Evolutionary conservation across 2,329 filamentous ascomycete species (phyloP).

Genomic region (Ilyonectria mors-panacis): DNA sequence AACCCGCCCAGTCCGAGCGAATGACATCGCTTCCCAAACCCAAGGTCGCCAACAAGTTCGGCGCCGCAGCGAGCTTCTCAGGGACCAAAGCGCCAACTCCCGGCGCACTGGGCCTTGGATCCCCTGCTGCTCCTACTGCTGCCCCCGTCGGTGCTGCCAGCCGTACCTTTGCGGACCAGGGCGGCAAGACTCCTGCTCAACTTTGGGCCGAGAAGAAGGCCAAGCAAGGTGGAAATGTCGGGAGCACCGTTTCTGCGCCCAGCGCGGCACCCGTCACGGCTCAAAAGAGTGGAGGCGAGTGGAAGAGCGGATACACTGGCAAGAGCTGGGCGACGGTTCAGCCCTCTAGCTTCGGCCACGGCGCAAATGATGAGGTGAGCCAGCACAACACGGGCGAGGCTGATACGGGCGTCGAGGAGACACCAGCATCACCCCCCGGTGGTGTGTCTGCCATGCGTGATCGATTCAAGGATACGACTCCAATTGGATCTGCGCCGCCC

Average conservation of each 20-base stretch:
- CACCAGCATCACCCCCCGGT: slow-evolving; percentile 70
- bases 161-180: slow-evolving; percentile 93
- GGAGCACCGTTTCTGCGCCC: slow-evolving; percentile 60
- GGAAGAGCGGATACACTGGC: slow-evolving; percentile 92
- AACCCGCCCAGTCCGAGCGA: slow-evolving; percentile 76
- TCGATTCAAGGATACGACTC: slow-evolving; percentile 83
- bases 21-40: slow-evolving; percentile 93
- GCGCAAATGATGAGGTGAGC: slow-evolving; percentile 62
- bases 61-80: slow-evolving; percentile 78
- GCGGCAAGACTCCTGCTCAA: slow-evolving; percentile 96
- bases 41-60: slow-evolving; percentile 93
- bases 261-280: slow-evolving; percentile 69
- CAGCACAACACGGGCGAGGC: slow-evolving; percentile 76
- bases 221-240: slow-evolving; percentile 72
- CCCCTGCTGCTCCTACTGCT: slow-evolving; percentile 67
- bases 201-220: slow-evolving; percentile 99
- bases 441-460: slow-evolving; percentile 84
- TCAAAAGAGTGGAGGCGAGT: slow-evolving; percentile 82
- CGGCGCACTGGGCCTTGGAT: slow-evolving; percentile 75
- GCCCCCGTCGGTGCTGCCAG: slow-evolving; percentile 83
- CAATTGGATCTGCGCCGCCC: slow-evolving; percentile 70
- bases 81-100: slow-evolving; percentile 93
- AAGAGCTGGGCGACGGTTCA: slow-evolving; percentile 93
- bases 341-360: slow-evolving; percentile 75
- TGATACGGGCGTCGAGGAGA: slow-evolving; percentile 62